Evolutionary conservation across 106 monocot genomes (phyloP), one percentile per base, ranked within the genome.

Genomic region (Phalaenopsis equestris): DNA sequence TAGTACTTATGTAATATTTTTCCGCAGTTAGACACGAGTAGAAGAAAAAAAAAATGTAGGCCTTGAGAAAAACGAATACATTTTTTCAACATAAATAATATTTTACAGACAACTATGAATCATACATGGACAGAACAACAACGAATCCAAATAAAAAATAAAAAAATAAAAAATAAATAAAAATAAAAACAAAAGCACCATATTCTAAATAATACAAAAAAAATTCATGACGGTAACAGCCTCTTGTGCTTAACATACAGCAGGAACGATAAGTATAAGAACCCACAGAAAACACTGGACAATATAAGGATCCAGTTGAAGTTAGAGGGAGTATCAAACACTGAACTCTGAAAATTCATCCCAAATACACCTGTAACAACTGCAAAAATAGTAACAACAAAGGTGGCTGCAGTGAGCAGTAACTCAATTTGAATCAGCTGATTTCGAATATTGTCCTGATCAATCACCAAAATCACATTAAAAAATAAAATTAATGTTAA

Each of bases 361-460:
- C 87, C 87, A 79, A 87, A 87, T 24, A 87, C 82, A 68, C 87
- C 87, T 1, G 81, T 84, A 5, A 87, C 87, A 23, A 87, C 87
- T 36, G 84, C 87, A 76, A 87, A 87, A 36, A 87, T 82, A 15
- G 87, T 84, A 1, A 84, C 87, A 19, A 87, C 84, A 76, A 81
- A 87, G n/a, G 87, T 87, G 23, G 84, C 87, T 19, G 79, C 84
- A 11, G 84, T 79, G 38, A 87, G 82, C 57, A 87, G 82, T 78
- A 87, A 72, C 79, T 84, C 87, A 55, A 87, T 82, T 42, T 87
- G 84, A 42, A 87, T 87, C 70, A 87, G 57, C 75, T 87, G 87
- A 81, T 87, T 87, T 48, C 47, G 72, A 49, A 87, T 81, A 48
- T 87, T 87, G 67, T 81, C 78, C 83, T 87, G 83, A 68, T 45